Percentiles rank a stretch among this genome's conserved stretches.
These are phyloP conservation scores for Vigna unguiculata DNA, from an alignment of 306 rosid species.

Conservation along the genomic window DNA sequence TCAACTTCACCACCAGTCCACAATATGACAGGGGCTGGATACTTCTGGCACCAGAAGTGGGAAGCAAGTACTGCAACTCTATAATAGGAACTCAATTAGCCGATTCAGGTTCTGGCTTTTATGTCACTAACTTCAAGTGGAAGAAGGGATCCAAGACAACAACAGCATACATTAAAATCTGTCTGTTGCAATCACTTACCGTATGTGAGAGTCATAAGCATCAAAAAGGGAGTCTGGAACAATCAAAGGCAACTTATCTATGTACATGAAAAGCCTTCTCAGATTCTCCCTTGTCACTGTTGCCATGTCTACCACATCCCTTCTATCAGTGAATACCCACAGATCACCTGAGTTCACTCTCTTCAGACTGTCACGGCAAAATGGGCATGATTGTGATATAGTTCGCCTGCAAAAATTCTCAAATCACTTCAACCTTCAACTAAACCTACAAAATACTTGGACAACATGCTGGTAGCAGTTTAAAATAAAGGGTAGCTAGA, in stretches of 20 bases:
- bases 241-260: constrained; percentile 85
- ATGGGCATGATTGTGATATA: constrained; percentile 90
- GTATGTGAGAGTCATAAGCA: constrained; percentile 84
- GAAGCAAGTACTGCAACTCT: constrained; percentile 64
- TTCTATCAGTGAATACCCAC: constrained; percentile 82
- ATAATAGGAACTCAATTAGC: constrained; percentile 50
- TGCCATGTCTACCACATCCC: constrained; percentile 85
- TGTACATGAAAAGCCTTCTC: constrained; percentile 82
- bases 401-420: constrained; percentile 69
- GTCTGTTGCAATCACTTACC: constrained; percentile 56
- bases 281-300: constrained; percentile 89
- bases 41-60: constrained; percentile 68
- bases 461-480: not conserved
- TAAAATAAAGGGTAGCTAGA: not conserved
- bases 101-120: constrained; percentile 46
- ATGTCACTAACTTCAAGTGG: constrained; percentile 44
- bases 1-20: constrained; percentile 85
- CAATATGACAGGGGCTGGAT: constrained; percentile 68
- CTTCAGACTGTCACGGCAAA: constrained; percentile 92
- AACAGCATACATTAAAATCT: constrained; percentile 47
- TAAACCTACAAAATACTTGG: not conserved
- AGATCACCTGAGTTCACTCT: constrained; percentile 94
- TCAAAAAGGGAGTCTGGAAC: constrained; percentile 88
- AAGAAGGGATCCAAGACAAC: constrained; percentile 51
- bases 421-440: constrained; percentile 12